phyloP scores from a whole-genome alignment of 2,329 filamentous ascomycete species.

The Gremmenia infestans region DNA sequence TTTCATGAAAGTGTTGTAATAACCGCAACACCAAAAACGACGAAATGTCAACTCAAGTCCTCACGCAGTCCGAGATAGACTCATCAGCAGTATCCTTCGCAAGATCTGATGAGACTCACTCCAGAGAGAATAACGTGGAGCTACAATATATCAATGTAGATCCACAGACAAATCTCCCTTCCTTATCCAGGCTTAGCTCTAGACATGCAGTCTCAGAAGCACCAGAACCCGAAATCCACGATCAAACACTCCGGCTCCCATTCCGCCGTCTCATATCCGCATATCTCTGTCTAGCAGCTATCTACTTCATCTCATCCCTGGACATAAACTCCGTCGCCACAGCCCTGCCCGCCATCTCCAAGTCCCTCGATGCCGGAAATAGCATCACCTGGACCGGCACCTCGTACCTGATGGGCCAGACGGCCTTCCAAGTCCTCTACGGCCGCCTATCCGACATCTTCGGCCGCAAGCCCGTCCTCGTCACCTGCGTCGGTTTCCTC shows the following conservation, averaged over 20 bases:
- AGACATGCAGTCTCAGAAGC: not conserved
- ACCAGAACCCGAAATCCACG: not conserved
- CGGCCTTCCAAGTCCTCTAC: conserved; percentile 43
- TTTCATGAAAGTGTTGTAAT: too few species aligned
- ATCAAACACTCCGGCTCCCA: not conserved
- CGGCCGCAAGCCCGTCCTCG: conserved; percentile 36
- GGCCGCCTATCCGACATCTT: conserved; percentile 43
- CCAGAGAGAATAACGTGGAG: too few species aligned
- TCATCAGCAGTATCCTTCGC: too few species aligned
- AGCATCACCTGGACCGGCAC: not conserved
- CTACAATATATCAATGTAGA: not conserved
- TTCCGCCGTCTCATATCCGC: not conserved
- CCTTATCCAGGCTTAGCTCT: not conserved
- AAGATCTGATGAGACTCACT: too few species aligned
- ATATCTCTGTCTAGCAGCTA: not conserved
- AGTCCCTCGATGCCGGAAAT: not conserved
- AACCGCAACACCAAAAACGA: too few species aligned
- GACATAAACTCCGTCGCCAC: not conserved
- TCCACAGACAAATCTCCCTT: not conserved
- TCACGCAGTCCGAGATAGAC: too few species aligned
- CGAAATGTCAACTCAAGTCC: too few species aligned
- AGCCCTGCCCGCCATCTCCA: not conserved
- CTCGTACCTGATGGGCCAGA: conserved; percentile 13
- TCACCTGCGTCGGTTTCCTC: conserved; percentile 37
- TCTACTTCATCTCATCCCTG: not conserved